phyloP scores from a whole-genome alignment of 192 early-diverging fungal genomes.

The Backusella macrospora region DNA sequence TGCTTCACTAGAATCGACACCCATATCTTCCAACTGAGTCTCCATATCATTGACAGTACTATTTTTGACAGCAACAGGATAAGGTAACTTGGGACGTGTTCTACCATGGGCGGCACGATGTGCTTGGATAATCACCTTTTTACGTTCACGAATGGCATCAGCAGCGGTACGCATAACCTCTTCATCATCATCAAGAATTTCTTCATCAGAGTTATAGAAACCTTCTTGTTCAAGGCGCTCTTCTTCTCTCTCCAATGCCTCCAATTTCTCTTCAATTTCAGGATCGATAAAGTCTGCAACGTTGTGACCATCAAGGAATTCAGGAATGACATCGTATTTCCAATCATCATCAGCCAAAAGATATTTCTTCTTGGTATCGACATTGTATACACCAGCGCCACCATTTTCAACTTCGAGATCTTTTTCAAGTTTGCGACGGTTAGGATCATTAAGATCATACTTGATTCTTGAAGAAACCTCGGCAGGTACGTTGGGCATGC shows the following conservation, averaged over 20 bases:
- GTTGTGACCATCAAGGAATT: conserved; percentile 99
- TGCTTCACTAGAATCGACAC: conserved; percentile 69
- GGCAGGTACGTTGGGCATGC: conserved; percentile 85
- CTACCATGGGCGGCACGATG: conserved; percentile 76
- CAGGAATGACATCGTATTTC: conserved; percentile 97
- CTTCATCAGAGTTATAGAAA: conserved; percentile 84
- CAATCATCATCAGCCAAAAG: conserved; percentile 82
- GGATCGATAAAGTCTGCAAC: conserved; percentile 98
- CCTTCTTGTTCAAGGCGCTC: conserved; percentile 91
- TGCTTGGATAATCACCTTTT: conserved; percentile 76
- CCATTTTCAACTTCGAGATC: conserved; percentile 90
- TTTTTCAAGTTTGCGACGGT: conserved; percentile 80
- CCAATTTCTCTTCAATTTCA: conserved; percentile 95
- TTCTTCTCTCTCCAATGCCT: conserved; percentile 96
- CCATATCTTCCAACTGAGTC: conserved; percentile 68
- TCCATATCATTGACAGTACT: conserved; percentile 66
- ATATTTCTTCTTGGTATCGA: conserved; percentile 95
- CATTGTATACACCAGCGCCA: conserved; percentile 95
- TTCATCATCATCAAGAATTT: conserved; percentile 81
- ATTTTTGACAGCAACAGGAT: conserved; percentile 49
- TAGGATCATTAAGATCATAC: conserved; percentile 82
- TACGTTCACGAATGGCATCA: conserved; percentile 82
- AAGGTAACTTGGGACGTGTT: conserved; percentile 75
- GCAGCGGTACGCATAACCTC: conserved; percentile 77
- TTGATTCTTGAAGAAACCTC: conserved; percentile 66